Evolutionary conservation across 768 basidiomycete genomes (phyloP), one percentile per base, ranked within the genome.

Genomic region (Lactifluus piperatus): DNA sequence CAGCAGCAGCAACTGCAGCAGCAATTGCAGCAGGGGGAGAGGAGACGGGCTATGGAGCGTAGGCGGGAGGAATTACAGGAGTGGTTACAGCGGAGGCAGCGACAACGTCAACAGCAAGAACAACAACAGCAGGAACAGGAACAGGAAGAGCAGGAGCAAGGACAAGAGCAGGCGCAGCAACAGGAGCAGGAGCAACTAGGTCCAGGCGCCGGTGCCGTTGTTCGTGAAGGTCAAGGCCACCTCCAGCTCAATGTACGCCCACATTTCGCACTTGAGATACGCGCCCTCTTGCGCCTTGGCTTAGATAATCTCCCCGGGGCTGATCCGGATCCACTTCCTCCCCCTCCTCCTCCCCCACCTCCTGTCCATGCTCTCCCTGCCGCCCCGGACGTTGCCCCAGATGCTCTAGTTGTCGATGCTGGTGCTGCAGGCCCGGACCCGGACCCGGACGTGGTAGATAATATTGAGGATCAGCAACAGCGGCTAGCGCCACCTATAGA

Each of bases 171-270:
- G n/a, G n/a, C n/a, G n/a, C 34, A 34, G 34, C 34, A 11, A 11
- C 34, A 5, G 18, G 49, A 32, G 18, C 39, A 51, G 22, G 50
- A 27, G 7, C 1, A 20, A 30, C 46, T 6, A 13, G 37, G 5
- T 10, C 10, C 22, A 13, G 34, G 8, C 3, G n/a, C 16, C 4
- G 52, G 29, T 11, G 50, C 22, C 1, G 50, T 7, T 27, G 60
- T n/a, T n/a, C n/a, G 66, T 22, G 55, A 24, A 13, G 22, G 67
- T 18, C 57, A 66, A 36, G 69, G 51, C 53, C 67, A 63, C 20
- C 58, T 70, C 37, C 64, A 65, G 46, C 63, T 68, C 10, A 63
- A 65, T 20, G 62, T 64, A 10, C 63, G 63, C 2, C 43, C 41
- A 2, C 62, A 62, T 43, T 49, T 69, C n/a, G 63, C 57, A n/a